Evolutionary conservation across 2,329 filamentous ascomycete species (phyloP), one percentile per base, ranked within the genome.

Genomic region (Meredithiella fracta): DNA sequence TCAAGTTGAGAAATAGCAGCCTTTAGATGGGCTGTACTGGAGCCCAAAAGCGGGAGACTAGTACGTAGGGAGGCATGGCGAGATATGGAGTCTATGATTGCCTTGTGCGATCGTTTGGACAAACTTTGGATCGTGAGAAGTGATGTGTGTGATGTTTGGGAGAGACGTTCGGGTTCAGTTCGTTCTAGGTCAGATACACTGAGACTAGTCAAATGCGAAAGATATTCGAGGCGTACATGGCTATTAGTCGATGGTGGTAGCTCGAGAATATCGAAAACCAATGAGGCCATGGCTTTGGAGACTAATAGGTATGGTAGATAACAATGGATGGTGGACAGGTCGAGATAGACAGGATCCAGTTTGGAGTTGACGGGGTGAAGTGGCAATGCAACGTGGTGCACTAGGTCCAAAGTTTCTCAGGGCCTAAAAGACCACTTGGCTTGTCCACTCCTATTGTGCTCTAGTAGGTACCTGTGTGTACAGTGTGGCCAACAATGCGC

Each of bases 91-190:
- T 82, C 75, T 62, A 96, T 89, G 61, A 97, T 82, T 17, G 83
- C 76, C 65, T 84, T 86, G 68, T 96, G 84, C 0, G 90, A 95
- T 62, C 86, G 85, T 63, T 94, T 94, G 6, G 90, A 91, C 52
- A 97, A 79, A 0, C 81, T 79, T 66, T 98, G 92, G 1, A 97
- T 76, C 0, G 88, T 86, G 42, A 94, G 79, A 14, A 91, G 77
- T 42, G 86, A 78, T 0, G 86, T 85, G 60, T 96, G 88, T 2
- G 85, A 83, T 56, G 82, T 77, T 63, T 96, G 87, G 0, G 84
- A 73, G n/a, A 97, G 78, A 0, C 80, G 81, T 59, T 88, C 82
- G 0, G 85, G 83, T 67, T 98, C 92, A 5, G 78, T 82, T 23
- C 79, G 78, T 53, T 79, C 78, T 55, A 97, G 76, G 37, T 84